phyloP scores from a whole-genome alignment of 208 protist species.

The Leishmania guyanensis region DNA sequence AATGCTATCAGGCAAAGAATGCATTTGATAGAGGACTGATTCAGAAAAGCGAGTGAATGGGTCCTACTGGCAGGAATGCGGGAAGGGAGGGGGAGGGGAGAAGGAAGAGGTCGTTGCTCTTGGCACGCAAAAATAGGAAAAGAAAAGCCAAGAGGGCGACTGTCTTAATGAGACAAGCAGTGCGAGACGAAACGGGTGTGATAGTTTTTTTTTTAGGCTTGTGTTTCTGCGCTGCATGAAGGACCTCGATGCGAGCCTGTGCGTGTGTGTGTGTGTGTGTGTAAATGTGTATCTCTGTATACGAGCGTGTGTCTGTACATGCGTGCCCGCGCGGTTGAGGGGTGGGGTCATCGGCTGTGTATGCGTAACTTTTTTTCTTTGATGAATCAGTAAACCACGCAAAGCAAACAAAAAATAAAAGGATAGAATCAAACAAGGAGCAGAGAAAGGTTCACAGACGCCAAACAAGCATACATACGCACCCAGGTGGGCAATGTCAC shows the following conservation, averaged over 20 bases:
- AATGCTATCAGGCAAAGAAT: not conserved
- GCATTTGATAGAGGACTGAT: not conserved
- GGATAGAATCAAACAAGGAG: not conserved
- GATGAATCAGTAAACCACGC: not conserved
- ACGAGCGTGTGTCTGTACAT: not conserved
- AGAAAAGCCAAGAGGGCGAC: not conserved
- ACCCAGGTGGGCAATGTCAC: not conserved
- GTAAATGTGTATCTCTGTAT: not conserved
- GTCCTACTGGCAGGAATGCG: not conserved
- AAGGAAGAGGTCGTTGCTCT: not conserved
- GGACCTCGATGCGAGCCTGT: not conserved
- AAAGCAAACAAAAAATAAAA: constrained; percentile 7
- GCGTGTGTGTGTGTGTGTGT: not conserved
- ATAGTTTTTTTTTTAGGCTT: not conserved
- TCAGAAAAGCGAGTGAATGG: not conserved
- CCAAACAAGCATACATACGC: not conserved
- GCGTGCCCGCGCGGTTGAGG: not conserved
- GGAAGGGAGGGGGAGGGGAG: not conserved
- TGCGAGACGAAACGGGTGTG: not conserved
- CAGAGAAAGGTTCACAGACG: not conserved
- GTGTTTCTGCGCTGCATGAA: not conserved
- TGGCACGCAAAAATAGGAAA: not conserved
- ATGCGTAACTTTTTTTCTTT: not conserved
- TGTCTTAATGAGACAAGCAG: not conserved
- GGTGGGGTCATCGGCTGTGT: not conserved